These are phyloP conservation scores for Zygosaccharomyces lentus DNA, from an alignment of 805 yeast genomes.

Conservation along the genomic window DNA sequence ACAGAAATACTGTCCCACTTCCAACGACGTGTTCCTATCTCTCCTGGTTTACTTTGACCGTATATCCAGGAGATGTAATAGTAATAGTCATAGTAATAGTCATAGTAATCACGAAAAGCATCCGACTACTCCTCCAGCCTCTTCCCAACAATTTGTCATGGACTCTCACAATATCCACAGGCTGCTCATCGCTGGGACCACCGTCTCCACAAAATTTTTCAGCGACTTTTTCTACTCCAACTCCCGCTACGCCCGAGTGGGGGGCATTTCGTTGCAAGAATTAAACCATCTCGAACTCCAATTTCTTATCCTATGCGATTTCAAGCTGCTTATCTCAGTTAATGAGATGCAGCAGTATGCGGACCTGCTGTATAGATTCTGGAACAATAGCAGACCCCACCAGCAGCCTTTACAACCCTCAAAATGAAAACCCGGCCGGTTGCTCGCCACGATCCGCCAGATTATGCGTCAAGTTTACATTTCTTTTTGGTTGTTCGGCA, in stretches of 20 bases:
- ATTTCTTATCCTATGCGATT: slow-evolving; percentile 77
- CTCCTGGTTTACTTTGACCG: slow-evolving; percentile 91
- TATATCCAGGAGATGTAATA: slow-evolving; percentile 63
- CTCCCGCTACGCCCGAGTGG: slow-evolving; percentile 90
- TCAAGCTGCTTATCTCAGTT: slow-evolving; percentile 77
- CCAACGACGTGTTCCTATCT: slow-evolving; percentile 91
- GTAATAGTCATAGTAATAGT: slow-evolving; percentile 20
- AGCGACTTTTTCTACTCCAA: slow-evolving; percentile 93
- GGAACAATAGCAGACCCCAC: slow-evolving; percentile 42
- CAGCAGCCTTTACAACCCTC: neutral
- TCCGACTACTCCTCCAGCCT: slow-evolving; percentile 13
- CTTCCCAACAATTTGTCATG: slow-evolving; percentile 78
- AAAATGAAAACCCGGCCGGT: slow-evolving; percentile 2
- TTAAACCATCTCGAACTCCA: slow-evolving; percentile 89
- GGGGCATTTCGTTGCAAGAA: slow-evolving; percentile 91
- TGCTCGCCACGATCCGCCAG: neutral
- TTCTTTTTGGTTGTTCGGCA: neutral
- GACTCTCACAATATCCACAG: slow-evolving; percentile 95
- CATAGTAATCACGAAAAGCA: slow-evolving; percentile 13
- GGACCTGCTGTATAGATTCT: slow-evolving; percentile 75
- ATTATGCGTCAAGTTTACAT: neutral
- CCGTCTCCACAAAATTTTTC: slow-evolving; percentile 92
- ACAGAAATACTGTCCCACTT: slow-evolving; percentile 95
- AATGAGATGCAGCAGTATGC: slow-evolving; percentile 92
- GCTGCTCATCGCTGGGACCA: slow-evolving; percentile 86